phyloP scores from a whole-genome alignment of 805 yeast genomes.

The Schwanniomyces vanrijiae region DNA sequence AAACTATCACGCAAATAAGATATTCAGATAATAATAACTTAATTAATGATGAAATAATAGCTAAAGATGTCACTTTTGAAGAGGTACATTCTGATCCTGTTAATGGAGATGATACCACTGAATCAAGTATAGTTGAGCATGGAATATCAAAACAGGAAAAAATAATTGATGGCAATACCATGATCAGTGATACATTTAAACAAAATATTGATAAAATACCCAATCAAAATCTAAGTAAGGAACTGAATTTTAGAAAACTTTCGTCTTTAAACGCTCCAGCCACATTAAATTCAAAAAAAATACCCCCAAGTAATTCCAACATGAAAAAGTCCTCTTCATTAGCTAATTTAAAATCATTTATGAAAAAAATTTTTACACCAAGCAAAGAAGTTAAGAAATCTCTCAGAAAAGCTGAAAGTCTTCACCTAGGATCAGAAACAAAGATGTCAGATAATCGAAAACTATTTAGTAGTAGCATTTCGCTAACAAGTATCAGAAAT shows the following conservation, averaged over 20 bases:
- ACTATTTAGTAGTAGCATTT: neutral
- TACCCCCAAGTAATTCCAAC: neutral
- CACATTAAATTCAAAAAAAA: neutral
- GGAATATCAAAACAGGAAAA: neutral
- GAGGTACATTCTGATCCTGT: too few relatives aligned
- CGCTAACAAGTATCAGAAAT: neutral
- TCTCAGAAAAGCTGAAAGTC: neutral
- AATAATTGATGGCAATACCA: too few relatives aligned
- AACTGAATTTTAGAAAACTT: neutral
- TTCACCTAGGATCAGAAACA: neutral
- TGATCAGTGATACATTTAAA: too few relatives aligned
- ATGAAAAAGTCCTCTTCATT: slow-evolving; percentile 37
- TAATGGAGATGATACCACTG: neutral
- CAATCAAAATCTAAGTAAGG: neutral
- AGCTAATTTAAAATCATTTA: slow-evolving; percentile 14
- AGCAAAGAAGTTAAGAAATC: neutral
- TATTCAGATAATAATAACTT: too few relatives aligned
- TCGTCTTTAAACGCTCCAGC: neutral
- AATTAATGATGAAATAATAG: neutral
- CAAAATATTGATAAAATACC: neutral
- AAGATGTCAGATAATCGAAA: neutral
- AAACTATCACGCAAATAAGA: too few relatives aligned
- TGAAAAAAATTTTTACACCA: slow-evolving; percentile 11
- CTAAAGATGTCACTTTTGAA: neutral
- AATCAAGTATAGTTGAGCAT: neutral